Percentiles rank a stretch among this genome's conserved stretches.
These are phyloP conservation scores for Lizonia empirigonia DNA, from an alignment of 2,329 filamentous ascomycete species.

Conservation along the genomic window DNA sequence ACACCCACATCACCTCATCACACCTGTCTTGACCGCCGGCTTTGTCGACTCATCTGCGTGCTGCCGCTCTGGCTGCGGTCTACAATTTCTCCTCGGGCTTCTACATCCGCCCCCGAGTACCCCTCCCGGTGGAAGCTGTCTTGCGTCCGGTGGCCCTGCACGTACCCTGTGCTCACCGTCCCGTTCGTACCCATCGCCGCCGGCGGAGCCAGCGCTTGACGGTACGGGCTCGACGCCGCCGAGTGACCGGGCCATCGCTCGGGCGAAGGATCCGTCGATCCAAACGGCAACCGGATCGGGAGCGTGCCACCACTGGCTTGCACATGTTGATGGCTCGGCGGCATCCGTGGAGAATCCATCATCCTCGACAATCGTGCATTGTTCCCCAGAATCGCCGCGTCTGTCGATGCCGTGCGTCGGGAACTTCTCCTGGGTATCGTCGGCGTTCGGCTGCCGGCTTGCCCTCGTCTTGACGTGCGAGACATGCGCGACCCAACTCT, in stretches of 20 bases:
- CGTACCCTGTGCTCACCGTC: constrained; percentile 47
- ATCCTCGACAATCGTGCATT: constrained; percentile 37
- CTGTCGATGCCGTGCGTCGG: constrained; percentile 46
- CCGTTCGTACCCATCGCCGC: constrained; percentile 24
- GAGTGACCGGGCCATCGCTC: constrained; percentile 44
- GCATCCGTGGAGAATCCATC: constrained; percentile 25
- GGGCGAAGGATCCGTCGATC: constrained; percentile 44
- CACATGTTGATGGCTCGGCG: constrained; percentile 31
- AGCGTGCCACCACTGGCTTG: constrained; percentile 30
- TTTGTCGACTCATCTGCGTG: constrained; percentile 36
- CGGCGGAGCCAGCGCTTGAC: constrained; percentile 29
- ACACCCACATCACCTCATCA: not conserved
- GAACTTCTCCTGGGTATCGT: constrained; percentile 74
- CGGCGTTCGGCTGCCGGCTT: constrained; percentile 41
- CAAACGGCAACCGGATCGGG: constrained; percentile 45
- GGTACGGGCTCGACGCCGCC: constrained; percentile 44
- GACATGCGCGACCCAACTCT: constrained; percentile 66
- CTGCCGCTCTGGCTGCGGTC: constrained; percentile 44
- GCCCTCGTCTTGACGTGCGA: constrained; percentile 28
- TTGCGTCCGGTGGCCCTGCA: constrained; percentile 46
- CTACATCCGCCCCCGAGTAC: constrained; percentile 39
- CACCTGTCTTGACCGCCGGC: constrained; percentile 14
- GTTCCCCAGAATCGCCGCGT: constrained; percentile 33
- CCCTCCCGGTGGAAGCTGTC: constrained; percentile 46
- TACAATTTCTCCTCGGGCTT: constrained; percentile 46